Base-by-base conservation (phyloP, 202 grass and related monocot genomes). In the Setaria viridis region DNA sequence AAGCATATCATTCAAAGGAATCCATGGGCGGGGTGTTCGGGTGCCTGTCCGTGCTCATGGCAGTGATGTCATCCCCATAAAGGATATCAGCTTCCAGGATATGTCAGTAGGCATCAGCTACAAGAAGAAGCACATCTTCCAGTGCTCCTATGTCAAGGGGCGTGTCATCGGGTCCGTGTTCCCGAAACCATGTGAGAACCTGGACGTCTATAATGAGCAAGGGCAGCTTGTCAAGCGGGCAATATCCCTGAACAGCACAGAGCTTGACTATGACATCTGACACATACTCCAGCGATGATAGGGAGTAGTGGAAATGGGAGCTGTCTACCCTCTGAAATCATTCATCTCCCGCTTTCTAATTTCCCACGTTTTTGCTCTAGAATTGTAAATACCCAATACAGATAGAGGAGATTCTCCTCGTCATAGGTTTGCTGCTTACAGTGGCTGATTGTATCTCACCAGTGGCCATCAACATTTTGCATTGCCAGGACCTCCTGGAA, bases 111-210 rank as follows among this genome's bases (percentile, higher is more conserved):
- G 93, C 53, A 91, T 96, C 66, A 99, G 85, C 85, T 91, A 91
- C 88, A 99, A 90, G 92, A 99, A 96, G 87, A 94, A 99, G 87
- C 92, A 87, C 64, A 92, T 92, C 78, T 99, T 99, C 66, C 92
- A 91, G 49, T 99, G 97, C 82, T 92, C 97, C 39, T 96, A 94
- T 16, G 78, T 94, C 0, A 11, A 91, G 41, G 97, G 93, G 25
- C 91, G 86, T 41, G 88, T 93, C 50, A 71, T 96, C 0, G 94
- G 93, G 4, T 74, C 85, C 17, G 88, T 94, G 30, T 96, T 92
- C 62, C 93, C 93, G 3, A 80, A 88, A 53, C 97, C 97, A 9
- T 96, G 97, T 62, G 86, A 90, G 56, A 96, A 96, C 45, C 88
- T 99, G 35, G 93, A 96, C 76, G 19, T 91, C 20, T 96, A 87